Percentiles rank a stretch among this genome's conserved stretches.
Conservation (phyloP, 2,329 filamentous ascomycete genomes). For the Clonostachys solani region DNA sequence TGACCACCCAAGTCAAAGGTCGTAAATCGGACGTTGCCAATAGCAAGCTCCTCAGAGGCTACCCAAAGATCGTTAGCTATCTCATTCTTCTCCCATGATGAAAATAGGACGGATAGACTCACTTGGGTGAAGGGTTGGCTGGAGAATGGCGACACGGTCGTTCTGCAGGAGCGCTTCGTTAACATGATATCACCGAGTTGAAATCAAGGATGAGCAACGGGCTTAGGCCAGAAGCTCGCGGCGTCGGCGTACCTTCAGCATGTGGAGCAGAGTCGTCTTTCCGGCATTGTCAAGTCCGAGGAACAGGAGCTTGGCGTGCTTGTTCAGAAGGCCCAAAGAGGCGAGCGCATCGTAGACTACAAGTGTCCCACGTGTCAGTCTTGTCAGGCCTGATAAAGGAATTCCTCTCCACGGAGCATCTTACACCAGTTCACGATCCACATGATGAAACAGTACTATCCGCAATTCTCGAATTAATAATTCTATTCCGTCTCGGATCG, state of each 20-base stretch:
- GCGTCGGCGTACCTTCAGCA: slow-evolving; percentile 72
- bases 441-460: slow-evolving; percentile 51
- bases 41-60: slow-evolving; percentile 89
- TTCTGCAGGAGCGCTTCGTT: slow-evolving; percentile 49
- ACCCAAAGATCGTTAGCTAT: slow-evolving; percentile 8
- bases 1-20: slow-evolving; percentile 93
- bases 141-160: slow-evolving; percentile 85
- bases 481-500: not conserved
- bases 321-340: slow-evolving; percentile 84
- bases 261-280: slow-evolving; percentile 90
- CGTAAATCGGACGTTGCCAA: slow-evolving; percentile 91
- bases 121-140: slow-evolving; percentile 91
- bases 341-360: slow-evolving; percentile 84
- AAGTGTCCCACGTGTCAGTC: slow-evolving; percentile 22
- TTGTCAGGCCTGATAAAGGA: not conserved
- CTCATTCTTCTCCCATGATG: not conserved
- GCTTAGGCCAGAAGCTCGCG: too few species aligned
- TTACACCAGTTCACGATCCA: slow-evolving; percentile 97
- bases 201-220: not conserved
- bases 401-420: slow-evolving; percentile 23
- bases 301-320: slow-evolving; percentile 93
- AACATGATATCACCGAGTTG: not conserved
- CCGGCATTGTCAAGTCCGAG: slow-evolving; percentile 91
- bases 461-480: too few species aligned
- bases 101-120: slow-evolving; percentile 29